Percentiles rank a stretch among this genome's conserved stretches.
phyloP scores from a whole-genome alignment of 2,329 filamentous ascomycete genomes.

The Alternaria novae-zelandiae region DNA sequence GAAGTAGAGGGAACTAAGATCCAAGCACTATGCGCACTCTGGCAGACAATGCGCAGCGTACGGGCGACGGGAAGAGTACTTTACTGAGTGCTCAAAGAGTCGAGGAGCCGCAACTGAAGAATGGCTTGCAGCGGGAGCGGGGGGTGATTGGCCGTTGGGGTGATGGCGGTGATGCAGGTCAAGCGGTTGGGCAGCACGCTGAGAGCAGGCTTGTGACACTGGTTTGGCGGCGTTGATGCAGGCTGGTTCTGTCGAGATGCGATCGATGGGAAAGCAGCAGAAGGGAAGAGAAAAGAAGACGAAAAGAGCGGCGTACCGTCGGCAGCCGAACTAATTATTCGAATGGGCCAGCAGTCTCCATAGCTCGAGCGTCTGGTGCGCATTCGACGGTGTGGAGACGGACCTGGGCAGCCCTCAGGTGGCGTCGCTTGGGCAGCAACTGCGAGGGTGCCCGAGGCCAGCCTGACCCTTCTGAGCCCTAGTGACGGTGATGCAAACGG shows the following conservation, averaged over 20 bases:
- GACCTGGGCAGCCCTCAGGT: slow-evolving; percentile 17
- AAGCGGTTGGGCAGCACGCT: slow-evolving; percentile 37
- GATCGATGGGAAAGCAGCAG: slow-evolving; percentile 15
- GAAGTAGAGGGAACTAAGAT: slow-evolving; percentile 26
- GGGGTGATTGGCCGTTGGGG: slow-evolving; percentile 18
- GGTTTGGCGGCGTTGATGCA: not conserved
- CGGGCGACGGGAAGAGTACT: slow-evolving; percentile 29
- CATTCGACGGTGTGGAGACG: slow-evolving; percentile 36
- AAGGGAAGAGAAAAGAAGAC: slow-evolving; percentile 19
- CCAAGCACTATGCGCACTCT: slow-evolving; percentile 26
- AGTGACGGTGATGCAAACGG: slow-evolving; percentile 1
- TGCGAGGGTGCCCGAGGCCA: slow-evolving; percentile 19
- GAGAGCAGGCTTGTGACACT: slow-evolving; percentile 1
- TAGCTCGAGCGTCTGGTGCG: slow-evolving; percentile 30
- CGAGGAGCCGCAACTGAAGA: slow-evolving; percentile 22
- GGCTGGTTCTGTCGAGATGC: slow-evolving; percentile 10
- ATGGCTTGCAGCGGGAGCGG: slow-evolving; percentile 28
- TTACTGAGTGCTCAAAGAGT: slow-evolving; percentile 5
- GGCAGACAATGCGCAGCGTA: slow-evolving; percentile 15
- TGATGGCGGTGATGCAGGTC: slow-evolving; percentile 37
- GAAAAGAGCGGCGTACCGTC: slow-evolving; percentile 22
- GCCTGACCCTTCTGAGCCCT: slow-evolving; percentile 1
- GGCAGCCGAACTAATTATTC: slow-evolving; percentile 38
- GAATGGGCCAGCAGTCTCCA: slow-evolving; percentile 32
- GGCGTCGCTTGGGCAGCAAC: slow-evolving; percentile 39